Evolutionary conservation across 192 early-diverging fungal species (phyloP), one percentile per base, ranked within the genome.

Genomic region (Coemansia sp.): DNA sequence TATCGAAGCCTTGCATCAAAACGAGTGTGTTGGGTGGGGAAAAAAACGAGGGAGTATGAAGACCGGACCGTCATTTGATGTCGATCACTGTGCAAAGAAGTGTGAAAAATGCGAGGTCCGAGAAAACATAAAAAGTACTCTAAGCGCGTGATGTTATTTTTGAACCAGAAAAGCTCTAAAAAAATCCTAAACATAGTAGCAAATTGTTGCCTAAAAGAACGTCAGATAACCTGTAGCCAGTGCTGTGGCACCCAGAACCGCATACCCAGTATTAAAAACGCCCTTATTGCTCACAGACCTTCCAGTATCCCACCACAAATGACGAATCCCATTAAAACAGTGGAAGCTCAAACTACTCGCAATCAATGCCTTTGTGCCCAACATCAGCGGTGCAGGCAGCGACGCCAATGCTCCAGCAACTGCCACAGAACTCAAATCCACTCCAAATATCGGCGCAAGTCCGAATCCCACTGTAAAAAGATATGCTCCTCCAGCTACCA

Each of bases 301-400:
- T 17, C 86, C 85, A 63, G 88, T 88, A 73, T 98, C 95, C 95
- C 95, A 98, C 55, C 90, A 84, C 90, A 96, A 86, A 83, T 98
- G 95, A 63, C 95, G 86, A 51, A 95, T 62, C 53, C 94, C 93
- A 80, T 91, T 93, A 70, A 93, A 86, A 29, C 84, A 76, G 80
- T 98, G 94, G 88, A 85, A 98, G 59, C 88, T 85, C 67, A 93
- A 85, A 20, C 92, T 88, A 53, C 79, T 61, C 39, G 91, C 87
- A 61, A 96, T 29, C 36, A 87, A 67, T 33, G 85, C 69, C 86
- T 98, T 98, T 52, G 72, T 86, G 4, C 83, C 75, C n/a, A 94
- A 61, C 69, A 92, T 81, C 33, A 88, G 77, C 10, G 86, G 84
- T 24, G 82, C 71, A 4, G 95, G 94, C 52, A 87, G 57, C 5